These are phyloP conservation scores for Arachis hypogaea DNA, from an alignment of 306 rosid genomes.

Conservation along the genomic window DNA sequence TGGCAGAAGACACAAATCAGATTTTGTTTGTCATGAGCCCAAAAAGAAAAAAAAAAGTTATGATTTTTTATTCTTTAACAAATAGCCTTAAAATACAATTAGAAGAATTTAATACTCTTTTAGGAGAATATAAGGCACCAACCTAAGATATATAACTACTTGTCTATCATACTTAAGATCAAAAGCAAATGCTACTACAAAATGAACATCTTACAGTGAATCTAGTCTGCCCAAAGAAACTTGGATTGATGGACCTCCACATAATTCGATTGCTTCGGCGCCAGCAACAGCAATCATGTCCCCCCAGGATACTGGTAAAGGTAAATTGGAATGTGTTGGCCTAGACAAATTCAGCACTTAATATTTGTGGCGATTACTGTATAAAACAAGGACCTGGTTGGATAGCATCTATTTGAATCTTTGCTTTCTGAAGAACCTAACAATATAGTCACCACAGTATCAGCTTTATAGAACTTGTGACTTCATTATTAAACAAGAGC, in stretches of 20 bases:
- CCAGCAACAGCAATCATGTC: constrained; percentile 94
- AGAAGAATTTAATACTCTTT: constrained; percentile 19
- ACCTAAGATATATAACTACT: constrained; percentile 17
- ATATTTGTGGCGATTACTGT: constrained; percentile 31
- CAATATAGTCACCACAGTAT: constrained; percentile 39
- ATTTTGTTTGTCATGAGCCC: constrained; percentile 1
- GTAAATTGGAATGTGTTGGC: constrained; percentile 45
- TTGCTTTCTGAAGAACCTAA: constrained; percentile 81
- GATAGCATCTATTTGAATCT: constrained; percentile 72
- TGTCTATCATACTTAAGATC: background rate
- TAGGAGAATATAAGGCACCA: constrained; percentile 32
- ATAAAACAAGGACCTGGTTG: constrained; percentile 65
- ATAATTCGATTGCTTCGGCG: constrained; percentile 88
- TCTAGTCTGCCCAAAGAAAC: constrained; percentile 81
- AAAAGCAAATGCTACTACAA: constrained; percentile 10
- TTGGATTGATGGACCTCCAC: constrained; percentile 90
- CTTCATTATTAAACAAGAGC: constrained; percentile 7
- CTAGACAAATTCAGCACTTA: constrained; percentile 32
- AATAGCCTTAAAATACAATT: constrained; percentile 13
- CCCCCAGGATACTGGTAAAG: constrained; percentile 81
- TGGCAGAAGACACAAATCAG: constrained; percentile 16
- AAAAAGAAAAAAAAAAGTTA: no score
- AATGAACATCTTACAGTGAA: constrained; percentile 61
- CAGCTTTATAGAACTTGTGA: constrained; percentile 40
- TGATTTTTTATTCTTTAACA: no score